phyloP scores from a whole-genome alignment of 1,284 basidiomycete genomes.

The Heterobasidion occidentale region DNA sequence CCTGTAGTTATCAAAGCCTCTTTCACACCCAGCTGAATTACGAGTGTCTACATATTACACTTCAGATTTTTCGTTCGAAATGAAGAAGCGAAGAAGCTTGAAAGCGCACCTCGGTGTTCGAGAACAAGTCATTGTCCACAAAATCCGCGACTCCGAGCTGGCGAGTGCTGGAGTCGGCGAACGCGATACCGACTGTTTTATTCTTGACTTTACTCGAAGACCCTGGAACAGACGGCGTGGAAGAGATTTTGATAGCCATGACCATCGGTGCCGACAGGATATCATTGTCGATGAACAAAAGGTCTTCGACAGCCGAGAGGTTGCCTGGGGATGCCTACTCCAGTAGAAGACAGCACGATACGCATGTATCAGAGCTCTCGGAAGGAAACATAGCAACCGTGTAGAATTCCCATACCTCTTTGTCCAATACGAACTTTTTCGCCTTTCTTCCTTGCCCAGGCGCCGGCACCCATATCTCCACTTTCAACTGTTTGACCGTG shows the following conservation, averaged over 20 bases:
- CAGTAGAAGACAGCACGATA: conserved; percentile 4
- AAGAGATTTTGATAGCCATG: conserved; percentile 79
- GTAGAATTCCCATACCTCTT: conserved; percentile 48
- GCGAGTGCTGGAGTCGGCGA: conserved; percentile 69
- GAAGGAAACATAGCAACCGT: neutral
- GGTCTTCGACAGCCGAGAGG: conserved; percentile 87
- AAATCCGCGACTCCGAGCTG: conserved; percentile 82
- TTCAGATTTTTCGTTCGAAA: neutral
- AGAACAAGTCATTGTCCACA: conserved; percentile 92
- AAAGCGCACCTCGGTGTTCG: conserved; percentile 79
- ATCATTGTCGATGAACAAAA: conserved; percentile 84
- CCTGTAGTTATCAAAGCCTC: conserved; percentile 77
- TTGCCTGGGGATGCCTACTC: conserved; percentile 89
- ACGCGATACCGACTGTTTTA: conserved; percentile 65
- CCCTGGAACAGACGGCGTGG: conserved; percentile 35
- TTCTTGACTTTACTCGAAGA: conserved; percentile 39
- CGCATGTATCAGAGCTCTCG: conserved; percentile 2
- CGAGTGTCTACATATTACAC: conserved; percentile 56
- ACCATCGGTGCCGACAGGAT: conserved; percentile 84
- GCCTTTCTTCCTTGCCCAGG: conserved; percentile 69
- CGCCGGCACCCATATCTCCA: conserved; percentile 89
- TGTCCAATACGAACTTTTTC: conserved; percentile 67
- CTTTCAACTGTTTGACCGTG: conserved; percentile 83
- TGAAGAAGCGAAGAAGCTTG: neutral
- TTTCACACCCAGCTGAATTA: conserved; percentile 96